These are phyloP conservation scores for Pythium pectinolyticum DNA, from an alignment of 352 stramenopile species.

Conservation along the genomic window DNA sequence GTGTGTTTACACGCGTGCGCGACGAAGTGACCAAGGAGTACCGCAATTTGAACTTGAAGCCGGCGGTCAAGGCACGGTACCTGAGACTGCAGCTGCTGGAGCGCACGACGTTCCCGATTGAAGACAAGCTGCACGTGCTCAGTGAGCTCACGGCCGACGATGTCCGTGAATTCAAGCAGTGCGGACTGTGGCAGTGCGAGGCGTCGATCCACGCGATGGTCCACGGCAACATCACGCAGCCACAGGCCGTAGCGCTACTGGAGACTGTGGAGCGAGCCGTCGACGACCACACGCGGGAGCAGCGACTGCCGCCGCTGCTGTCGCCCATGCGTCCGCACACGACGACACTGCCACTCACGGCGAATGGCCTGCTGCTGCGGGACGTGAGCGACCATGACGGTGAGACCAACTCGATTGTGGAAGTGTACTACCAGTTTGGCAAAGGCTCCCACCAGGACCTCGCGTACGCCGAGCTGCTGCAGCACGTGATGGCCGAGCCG, in stretches of 20 bases:
- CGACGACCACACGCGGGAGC: conserved; percentile 16
- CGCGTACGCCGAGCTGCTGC: conserved; percentile 69
- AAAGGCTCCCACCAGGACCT: conserved; percentile 42
- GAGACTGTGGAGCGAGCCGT: conserved; percentile 33
- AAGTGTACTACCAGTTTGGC: conserved; percentile 86
- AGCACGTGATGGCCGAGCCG: conserved; percentile 79
- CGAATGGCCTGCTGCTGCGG: conserved; percentile 58
- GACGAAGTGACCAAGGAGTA: conserved; percentile 69
- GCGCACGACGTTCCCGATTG: conserved; percentile 49
- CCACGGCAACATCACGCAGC: conserved; percentile 59
- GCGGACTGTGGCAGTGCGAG: conserved; percentile 29
- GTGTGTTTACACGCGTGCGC: conserved; percentile 47
- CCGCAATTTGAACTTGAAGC: conserved; percentile 66
- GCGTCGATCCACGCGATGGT: conserved; percentile 44
- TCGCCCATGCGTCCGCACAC: conserved; percentile 42
- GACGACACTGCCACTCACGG: conserved; percentile 48
- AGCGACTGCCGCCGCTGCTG: conserved; percentile 26
- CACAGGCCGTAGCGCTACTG: conserved; percentile 38
- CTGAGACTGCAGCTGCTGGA: conserved; percentile 72
- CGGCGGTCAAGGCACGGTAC: conserved; percentile 63
- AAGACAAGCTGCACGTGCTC: conserved; percentile 57
- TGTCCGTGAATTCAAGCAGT: conserved; percentile 24
- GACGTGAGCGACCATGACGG: conserved; percentile 60
- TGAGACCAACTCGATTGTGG: conserved; percentile 79
- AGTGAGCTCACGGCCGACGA: conserved; percentile 1